These are phyloP conservation scores for Daedalea quercina DNA, from an alignment of 768 basidiomycete species.

Conservation along the genomic window DNA sequence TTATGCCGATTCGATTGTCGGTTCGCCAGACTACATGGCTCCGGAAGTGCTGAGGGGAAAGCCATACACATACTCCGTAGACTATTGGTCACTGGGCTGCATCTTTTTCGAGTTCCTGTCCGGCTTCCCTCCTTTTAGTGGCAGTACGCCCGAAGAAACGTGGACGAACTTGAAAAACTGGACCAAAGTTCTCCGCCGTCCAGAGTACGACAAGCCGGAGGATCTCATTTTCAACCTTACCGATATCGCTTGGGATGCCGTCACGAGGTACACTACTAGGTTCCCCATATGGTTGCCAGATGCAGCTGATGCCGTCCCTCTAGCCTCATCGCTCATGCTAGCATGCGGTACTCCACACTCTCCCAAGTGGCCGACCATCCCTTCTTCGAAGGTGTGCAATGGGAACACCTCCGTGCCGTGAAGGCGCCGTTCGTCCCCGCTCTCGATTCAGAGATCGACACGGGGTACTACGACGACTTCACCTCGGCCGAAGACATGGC, in stretches of 20 bases:
- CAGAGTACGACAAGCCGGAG: constrained; percentile 92
- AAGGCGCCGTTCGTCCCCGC: constrained; percentile 91
- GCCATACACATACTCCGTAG: constrained; percentile 92
- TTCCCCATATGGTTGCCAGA: not conserved
- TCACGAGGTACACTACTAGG: constrained; percentile 56
- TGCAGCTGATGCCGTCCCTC: not conserved
- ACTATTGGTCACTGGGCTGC: constrained; percentile 98
- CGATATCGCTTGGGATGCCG: constrained; percentile 91
- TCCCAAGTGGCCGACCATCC: constrained; percentile 68
- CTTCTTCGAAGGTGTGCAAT: constrained; percentile 74
- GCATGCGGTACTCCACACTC: constrained; percentile 70
- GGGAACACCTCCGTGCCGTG: constrained; percentile 71
- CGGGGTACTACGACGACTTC: constrained; percentile 93
- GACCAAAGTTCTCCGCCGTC: constrained; percentile 85
- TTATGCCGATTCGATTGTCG: constrained; percentile 96
- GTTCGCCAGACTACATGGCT: constrained; percentile 99
- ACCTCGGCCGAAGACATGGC: constrained; percentile 90
- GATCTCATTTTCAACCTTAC: constrained; percentile 95
- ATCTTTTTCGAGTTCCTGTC: constrained; percentile 96
- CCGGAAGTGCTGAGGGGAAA: constrained; percentile 91
- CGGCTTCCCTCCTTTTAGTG: constrained; percentile 97
- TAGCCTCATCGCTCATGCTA: constrained; percentile 85
- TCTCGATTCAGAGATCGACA: constrained; percentile 90
- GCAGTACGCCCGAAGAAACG: constrained; percentile 91
- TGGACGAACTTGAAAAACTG: constrained; percentile 99